These are phyloP conservation scores for Allomyces arbusculus DNA, from an alignment of 192 early-diverging fungal species.

Conservation along the genomic window DNA sequence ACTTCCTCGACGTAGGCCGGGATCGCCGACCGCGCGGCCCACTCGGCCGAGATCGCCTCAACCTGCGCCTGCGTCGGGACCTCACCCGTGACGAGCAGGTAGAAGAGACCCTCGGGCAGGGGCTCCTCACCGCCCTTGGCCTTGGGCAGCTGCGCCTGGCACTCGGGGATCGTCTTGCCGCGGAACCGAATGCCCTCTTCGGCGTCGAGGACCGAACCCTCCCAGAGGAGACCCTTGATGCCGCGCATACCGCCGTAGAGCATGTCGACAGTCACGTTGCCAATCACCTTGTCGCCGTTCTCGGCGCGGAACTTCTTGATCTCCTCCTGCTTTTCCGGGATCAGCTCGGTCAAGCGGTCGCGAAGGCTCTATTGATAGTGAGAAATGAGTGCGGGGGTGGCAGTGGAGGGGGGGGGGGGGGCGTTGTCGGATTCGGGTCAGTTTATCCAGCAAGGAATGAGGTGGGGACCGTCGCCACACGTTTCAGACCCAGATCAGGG, in stretches of 20 bases:
- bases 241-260: conserved; percentile 97
- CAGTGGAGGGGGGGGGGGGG: too few species aligned
- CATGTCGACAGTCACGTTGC: conserved; percentile 93
- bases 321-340: conserved; percentile 87
- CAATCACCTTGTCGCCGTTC: conserved; percentile 73
- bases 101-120: conserved; percentile 96
- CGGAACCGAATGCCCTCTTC: conserved; percentile 99
- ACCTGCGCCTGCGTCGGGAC: conserved; percentile 85
- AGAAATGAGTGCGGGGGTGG: too few species aligned
- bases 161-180: conserved; percentile 86
- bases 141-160: conserved; percentile 73
- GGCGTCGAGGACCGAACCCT: conserved; percentile 91
- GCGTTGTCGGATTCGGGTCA: too few species aligned
- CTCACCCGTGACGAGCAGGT: conserved; percentile 94
- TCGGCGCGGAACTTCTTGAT: conserved; percentile 84
- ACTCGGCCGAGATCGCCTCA: conserved; percentile 74
- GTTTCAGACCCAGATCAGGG: too few species aligned
- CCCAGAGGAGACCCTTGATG: conserved; percentile 97
- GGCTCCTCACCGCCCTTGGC: conserved; percentile 77
- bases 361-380: conserved; percentile 46
- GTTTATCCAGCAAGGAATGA: too few species aligned
- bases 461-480: too few species aligned
- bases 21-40: conserved; percentile 81
- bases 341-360: conserved; percentile 80
- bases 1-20: conserved; percentile 90